Evolutionary conservation across 345 rosid species (phyloP), one percentile per base, ranked within the genome.

Genomic region (Murraya paniculata): DNA sequence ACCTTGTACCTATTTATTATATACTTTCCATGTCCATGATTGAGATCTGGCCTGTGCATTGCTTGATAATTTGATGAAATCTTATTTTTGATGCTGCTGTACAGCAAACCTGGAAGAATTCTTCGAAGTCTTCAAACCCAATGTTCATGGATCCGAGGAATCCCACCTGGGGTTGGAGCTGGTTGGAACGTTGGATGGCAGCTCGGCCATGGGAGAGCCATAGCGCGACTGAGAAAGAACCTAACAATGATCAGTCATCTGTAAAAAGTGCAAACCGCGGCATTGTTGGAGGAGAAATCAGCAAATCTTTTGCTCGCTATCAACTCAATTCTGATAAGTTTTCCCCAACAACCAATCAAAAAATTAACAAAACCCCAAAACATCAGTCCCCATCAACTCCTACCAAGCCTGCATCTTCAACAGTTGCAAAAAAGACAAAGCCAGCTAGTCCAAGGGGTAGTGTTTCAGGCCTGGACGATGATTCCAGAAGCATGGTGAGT

Each of bases 141-240:
- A 84, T 90, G 89, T 94, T 94, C 87, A 90, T 89, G 92, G 96
- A 88, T 86, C 92, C 91, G 2, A 89, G 85, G 85, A 92, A 93
- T 81, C 98, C 95, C 14, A 76, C 91, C 18, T 96, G 99, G 99
- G 98, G 99, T 71, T 96, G 99, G 98, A 91, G 98, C 84, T 94
- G 98, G 98, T 84, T 96, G 84, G 99, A 94, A 77, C 83, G 98
- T 79, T 91, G 98, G 99, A 96, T 94, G 95, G 94, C 98, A 78
- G 90, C 96, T 45, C 87, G 91, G 75, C 98, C 98, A 73, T 82
- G 94, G 87, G 98, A 94, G 68, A 83, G 79, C 77, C 81, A 72
- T 25, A 74, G 81, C 76, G 30, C 35, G 31, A 59, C 87, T 5
- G 97, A 96, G 81, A 96, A 90, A 83, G 98, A 91, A 69, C 82